Evolutionary conservation across 495 filamentous ascomycete species (phyloP).

Genomic region (Talaromyces adpressus): DNA sequence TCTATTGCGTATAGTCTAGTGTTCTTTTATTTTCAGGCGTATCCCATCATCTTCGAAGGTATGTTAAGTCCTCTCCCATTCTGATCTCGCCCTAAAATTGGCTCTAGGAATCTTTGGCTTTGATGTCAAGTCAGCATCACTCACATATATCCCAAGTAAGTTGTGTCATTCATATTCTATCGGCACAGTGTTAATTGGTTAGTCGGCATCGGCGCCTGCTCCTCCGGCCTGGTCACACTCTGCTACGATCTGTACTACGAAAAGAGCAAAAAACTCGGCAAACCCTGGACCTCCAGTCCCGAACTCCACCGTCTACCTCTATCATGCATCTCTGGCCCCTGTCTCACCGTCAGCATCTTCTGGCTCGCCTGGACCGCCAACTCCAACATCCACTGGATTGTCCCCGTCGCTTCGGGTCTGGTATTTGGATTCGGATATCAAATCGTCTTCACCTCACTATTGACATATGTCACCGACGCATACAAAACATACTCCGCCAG

Average conservation of each 20-base stretch:
- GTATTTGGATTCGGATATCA: slow-evolving; percentile 65
- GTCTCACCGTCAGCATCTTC: slow-evolving; percentile 56
- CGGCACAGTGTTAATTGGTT: background rate
- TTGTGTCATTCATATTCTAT: background rate
- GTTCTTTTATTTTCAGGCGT: slow-evolving; percentile 62
- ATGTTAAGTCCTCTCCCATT: background rate
- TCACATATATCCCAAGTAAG: slow-evolving; percentile 37
- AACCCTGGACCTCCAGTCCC: slow-evolving; percentile 38
- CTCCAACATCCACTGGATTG: slow-evolving; percentile 50
- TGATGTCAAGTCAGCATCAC: slow-evolving; percentile 28
- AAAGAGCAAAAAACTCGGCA: slow-evolving; percentile 27
- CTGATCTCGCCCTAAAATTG: too few relatives aligned
- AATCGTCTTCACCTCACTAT: slow-evolving; percentile 57
- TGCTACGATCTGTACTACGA: slow-evolving; percentile 49
- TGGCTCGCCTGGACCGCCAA: slow-evolving; percentile 67
- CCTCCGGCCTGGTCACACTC: slow-evolving; percentile 34
- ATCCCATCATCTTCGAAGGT: slow-evolving; percentile 55
- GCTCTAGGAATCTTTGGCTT: slow-evolving; percentile 26
- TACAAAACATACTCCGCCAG: slow-evolving; percentile 66
- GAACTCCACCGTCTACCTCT: slow-evolving; percentile 62
- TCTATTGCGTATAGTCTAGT: slow-evolving; percentile 68
- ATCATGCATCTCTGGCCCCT: slow-evolving; percentile 57
- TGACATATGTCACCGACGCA: slow-evolving; percentile 74
- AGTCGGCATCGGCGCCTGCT: slow-evolving; percentile 16
- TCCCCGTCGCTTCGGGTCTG: slow-evolving; percentile 56